phyloP scores from a whole-genome alignment of 2,329 filamentous ascomycete species.

The Beauveria scarabaeidicola region DNA sequence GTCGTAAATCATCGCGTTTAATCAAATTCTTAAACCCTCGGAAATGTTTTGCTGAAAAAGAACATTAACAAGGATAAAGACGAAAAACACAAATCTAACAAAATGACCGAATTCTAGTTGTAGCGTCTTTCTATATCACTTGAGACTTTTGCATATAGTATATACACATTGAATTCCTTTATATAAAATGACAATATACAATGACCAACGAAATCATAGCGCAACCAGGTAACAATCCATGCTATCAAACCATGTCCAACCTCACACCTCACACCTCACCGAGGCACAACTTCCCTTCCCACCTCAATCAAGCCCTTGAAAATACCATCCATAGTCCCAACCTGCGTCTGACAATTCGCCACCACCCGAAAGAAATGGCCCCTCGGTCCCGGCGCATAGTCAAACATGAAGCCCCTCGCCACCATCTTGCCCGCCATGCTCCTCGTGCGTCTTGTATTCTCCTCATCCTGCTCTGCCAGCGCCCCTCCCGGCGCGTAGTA shows the following conservation, averaged over 20 bases:
- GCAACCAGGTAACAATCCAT: not conserved
- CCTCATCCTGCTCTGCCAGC: constrained; percentile 31
- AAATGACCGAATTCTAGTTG: too few species aligned
- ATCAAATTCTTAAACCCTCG: too few species aligned
- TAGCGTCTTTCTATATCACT: not conserved
- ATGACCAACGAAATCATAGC: not conserved
- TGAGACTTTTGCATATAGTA: not conserved
- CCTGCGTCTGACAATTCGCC: constrained; percentile 47
- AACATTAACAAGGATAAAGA: too few species aligned
- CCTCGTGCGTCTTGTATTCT: constrained; percentile 42
- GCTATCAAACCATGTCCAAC: not conserved
- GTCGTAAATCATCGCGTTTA: too few species aligned
- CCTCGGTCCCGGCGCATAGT: constrained; percentile 47
- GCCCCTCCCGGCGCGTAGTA: constrained; percentile 60
- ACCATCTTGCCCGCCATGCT: constrained; percentile 40
- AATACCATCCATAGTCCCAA: constrained; percentile 43
- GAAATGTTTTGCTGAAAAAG: too few species aligned
- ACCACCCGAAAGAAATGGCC: constrained; percentile 52
- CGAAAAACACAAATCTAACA: too few species aligned
- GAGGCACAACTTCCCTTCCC: constrained; percentile 18
- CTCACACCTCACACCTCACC: not conserved
- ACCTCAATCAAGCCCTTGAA: constrained; percentile 43
- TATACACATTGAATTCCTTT: not conserved
- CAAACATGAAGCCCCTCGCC: constrained; percentile 48
- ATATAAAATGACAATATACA: not conserved